Evolutionary conservation across 371 early-diverging fungal genomes (phyloP), one percentile per base, ranked within the genome.

Genomic region (Mortierella sp.): DNA sequence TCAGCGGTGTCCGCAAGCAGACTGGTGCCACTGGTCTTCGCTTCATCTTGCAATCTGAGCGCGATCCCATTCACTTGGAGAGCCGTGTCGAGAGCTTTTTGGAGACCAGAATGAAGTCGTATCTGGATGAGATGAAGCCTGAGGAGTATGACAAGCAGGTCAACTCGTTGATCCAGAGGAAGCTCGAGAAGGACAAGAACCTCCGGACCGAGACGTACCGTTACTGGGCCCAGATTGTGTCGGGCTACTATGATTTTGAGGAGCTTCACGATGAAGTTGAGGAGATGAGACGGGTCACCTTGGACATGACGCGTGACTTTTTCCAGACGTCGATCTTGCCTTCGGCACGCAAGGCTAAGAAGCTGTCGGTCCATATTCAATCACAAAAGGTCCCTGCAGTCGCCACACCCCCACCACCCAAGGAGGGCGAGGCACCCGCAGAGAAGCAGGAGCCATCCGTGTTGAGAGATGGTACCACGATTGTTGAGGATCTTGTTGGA

Each of bases 131-230:
- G 28, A 93, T 97, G 94, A 81, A 94, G 21, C 89, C 89, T 0
- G 92, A 91, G 58, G 95, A 96, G 79, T 97, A 95, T 88, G 89
- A 93, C 48, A 94, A 94, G 70, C 95, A 97, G 77, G 90, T 93
- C 4, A 90, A 92, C 71, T 93, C 97, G 31, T 82, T 97, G 44
- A 95, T 95, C 47, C 90, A 91, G 38, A 92, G 92, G 63, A 92
- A 94, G 83, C 86, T 94, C 45, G 97, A 97, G 79, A 97, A 96
- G 90, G 95, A 96, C 81, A 97, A 98, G 90, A 96, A 96, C 76
- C 79, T 98, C 77, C 88, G 88, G 21, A 93, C 96, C 81, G 97
- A 97, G 88, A 92, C 95, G 34, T 84, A 90, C 65, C 92, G 94
- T 45, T 92, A 94, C 77, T 97, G 97, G 97, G 86, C 88, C 8